Evolutionary conservation across 2,329 filamentous ascomycete species (phyloP).

Genomic region (Scytalidium sp.): DNA sequence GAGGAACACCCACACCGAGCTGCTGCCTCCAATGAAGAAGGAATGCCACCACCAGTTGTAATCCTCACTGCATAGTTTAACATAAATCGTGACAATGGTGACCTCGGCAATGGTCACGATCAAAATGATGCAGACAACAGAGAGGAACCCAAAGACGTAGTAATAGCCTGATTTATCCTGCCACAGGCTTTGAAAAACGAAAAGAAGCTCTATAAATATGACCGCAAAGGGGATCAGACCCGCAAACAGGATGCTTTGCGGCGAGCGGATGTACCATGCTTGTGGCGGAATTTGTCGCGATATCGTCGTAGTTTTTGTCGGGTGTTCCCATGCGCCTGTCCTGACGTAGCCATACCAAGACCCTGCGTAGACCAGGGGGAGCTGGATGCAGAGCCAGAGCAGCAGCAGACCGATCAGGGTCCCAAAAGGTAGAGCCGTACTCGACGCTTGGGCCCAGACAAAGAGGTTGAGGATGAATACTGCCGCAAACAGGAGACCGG

Average conservation of each 20-base stretch:
- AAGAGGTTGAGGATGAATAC: constrained; percentile 83
- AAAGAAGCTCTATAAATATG: constrained; percentile 83
- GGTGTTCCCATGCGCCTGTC: constrained; percentile 72
- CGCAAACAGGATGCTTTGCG: constrained; percentile 65
- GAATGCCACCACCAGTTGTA: constrained; percentile 94
- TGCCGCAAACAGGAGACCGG: constrained; percentile 71
- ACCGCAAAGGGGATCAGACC: constrained; percentile 83
- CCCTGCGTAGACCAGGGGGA: constrained; percentile 79
- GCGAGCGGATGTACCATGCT: constrained; percentile 68
- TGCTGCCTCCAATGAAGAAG: constrained; percentile 75
- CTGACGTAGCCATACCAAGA: constrained; percentile 73
- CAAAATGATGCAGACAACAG: constrained; percentile 69
- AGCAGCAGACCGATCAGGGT: constrained; percentile 70
- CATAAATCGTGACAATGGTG: constrained; percentile 78
- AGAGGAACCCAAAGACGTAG: constrained; percentile 85
- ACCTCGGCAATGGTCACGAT: constrained; percentile 78
- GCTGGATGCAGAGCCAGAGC: constrained; percentile 82
- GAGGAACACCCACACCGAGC: constrained; percentile 75
- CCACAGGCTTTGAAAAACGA: constrained; percentile 85
- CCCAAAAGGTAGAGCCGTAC: constrained; percentile 80
- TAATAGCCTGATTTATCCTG: constrained; percentile 91
- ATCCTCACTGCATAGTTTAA: constrained; percentile 80
- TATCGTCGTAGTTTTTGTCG: constrained; percentile 71
- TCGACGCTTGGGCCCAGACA: constrained; percentile 86
- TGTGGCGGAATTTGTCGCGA: constrained; percentile 72